Conservation (phyloP, 139 green algal species). For the Marvania coccoides region DNA sequence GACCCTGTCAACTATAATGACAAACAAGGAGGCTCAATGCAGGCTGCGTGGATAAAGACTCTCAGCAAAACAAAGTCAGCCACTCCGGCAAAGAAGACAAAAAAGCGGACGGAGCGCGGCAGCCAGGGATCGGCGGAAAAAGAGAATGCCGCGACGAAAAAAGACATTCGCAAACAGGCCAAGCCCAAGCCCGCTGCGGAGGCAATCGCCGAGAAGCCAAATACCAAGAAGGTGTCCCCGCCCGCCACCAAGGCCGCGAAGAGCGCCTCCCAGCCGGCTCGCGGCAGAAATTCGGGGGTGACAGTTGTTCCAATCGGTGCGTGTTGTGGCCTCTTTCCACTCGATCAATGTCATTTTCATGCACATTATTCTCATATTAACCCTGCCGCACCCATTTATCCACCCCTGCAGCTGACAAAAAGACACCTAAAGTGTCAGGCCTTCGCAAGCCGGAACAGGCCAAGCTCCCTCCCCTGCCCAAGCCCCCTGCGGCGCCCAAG, state of each 20-base stretch:
- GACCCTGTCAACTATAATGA: conserved; percentile 6
- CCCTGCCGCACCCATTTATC: no score
- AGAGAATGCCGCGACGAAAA: neutral
- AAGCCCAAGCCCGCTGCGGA: neutral
- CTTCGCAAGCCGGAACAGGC: neutral
- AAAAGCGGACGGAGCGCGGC: neutral
- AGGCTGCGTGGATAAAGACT: conserved; percentile 5
- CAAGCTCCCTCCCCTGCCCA: neutral
- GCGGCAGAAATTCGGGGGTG: conserved; percentile 2
- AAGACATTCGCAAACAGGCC: neutral
- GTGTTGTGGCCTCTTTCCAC: neutral
- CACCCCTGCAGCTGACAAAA: no score
- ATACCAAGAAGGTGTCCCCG: neutral
- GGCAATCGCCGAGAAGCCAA: neutral
- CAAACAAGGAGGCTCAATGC: conserved; percentile 10
- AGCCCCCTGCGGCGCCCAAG: neutral
- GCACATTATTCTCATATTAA: no score
- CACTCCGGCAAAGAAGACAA: conserved; percentile 2
- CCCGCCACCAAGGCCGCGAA: neutral
- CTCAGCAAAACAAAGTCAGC: neutral
- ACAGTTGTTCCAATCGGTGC: conserved; percentile 13
- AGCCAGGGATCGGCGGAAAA: neutral
- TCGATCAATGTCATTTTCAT: no score
- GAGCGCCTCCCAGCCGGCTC: neutral
- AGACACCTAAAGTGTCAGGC: neutral